These are phyloP conservation scores for Endotrypanum monterogeii DNA, from an alignment of 208 protist genomes.

Conservation along the genomic window DNA sequence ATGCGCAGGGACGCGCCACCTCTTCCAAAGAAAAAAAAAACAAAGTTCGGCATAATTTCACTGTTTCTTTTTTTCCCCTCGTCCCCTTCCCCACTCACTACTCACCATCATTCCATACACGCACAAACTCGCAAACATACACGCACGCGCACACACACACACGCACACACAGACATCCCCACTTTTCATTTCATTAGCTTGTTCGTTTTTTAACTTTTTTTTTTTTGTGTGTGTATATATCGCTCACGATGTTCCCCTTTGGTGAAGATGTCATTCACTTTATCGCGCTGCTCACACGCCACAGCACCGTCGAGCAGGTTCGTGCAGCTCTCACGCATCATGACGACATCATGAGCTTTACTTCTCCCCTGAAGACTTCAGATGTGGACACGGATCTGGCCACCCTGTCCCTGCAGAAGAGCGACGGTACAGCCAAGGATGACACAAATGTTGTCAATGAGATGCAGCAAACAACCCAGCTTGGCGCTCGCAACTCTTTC, in stretches of 20 bases:
- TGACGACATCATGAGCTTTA: constrained; percentile 31
- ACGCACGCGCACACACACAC: neutral
- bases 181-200: neutral
- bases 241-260: constrained; percentile 20
- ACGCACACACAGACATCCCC: neutral
- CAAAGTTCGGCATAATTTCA: neutral
- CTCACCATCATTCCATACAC: neutral
- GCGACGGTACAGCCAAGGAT: neutral
- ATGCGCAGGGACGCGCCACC: no score
- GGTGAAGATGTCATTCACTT: constrained; percentile 64
- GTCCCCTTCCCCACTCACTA: neutral
- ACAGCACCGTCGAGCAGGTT: constrained; percentile 51
- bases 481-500: neutral
- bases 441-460: neutral
- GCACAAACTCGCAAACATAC: neutral
- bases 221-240: neutral
- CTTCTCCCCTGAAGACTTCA: neutral
- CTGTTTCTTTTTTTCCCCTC: neutral
- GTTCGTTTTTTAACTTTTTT: neutral
- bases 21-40: no score
- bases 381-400: neutral
- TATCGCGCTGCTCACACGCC: constrained; percentile 53
- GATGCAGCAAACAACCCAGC: neutral
- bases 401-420: neutral
- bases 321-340: constrained; percentile 47